Percentiles rank a stretch among this genome's conserved stretches.
These are phyloP conservation scores for Blastocystis sp. DNA, from an alignment of 352 stramenopile species.

Conservation along the genomic window DNA sequence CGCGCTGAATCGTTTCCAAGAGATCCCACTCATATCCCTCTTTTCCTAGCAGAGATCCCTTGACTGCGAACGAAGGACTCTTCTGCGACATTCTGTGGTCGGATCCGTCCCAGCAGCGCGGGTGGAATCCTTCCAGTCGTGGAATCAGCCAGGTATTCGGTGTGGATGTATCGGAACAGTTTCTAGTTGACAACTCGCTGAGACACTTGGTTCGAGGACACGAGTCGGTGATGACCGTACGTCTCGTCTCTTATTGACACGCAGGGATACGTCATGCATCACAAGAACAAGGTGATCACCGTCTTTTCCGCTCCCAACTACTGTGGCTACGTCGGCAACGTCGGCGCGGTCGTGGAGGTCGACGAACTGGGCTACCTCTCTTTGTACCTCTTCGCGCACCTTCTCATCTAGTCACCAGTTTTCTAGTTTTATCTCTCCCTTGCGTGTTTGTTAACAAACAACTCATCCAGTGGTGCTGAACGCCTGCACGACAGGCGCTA, in stretches of 20 bases:
- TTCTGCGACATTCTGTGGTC: conserved; percentile 96
- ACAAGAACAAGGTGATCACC: conserved; percentile 69
- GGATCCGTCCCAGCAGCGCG: conserved; percentile 84
- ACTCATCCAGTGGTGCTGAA: background rate
- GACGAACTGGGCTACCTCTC: conserved; percentile 58
- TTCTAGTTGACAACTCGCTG: conserved; percentile 76
- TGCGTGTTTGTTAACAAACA: background rate
- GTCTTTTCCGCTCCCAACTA: conserved; percentile 88
- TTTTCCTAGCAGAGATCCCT: background rate
- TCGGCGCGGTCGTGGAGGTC: conserved; percentile 84
- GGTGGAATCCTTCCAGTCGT: conserved; percentile 75
- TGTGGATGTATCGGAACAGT: conserved; percentile 71
- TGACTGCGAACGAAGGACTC: conserved; percentile 80
- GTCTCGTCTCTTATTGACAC: background rate
- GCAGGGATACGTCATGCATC: background rate
- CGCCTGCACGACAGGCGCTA: background rate
- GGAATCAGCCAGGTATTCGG: conserved; percentile 74
- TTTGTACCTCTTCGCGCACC: too few relatives aligned
- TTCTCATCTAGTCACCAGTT: background rate
- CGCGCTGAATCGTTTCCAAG: conserved; percentile 81
- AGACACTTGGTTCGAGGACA: conserved; percentile 75
- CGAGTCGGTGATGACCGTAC: conserved; percentile 65
- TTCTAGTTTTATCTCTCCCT: background rate
- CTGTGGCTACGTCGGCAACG: conserved; percentile 83
- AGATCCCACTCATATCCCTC: conserved; percentile 63